phyloP scores from a whole-genome alignment of 2,329 filamentous ascomycete genomes.

The Talaromyces marneffei region DNA sequence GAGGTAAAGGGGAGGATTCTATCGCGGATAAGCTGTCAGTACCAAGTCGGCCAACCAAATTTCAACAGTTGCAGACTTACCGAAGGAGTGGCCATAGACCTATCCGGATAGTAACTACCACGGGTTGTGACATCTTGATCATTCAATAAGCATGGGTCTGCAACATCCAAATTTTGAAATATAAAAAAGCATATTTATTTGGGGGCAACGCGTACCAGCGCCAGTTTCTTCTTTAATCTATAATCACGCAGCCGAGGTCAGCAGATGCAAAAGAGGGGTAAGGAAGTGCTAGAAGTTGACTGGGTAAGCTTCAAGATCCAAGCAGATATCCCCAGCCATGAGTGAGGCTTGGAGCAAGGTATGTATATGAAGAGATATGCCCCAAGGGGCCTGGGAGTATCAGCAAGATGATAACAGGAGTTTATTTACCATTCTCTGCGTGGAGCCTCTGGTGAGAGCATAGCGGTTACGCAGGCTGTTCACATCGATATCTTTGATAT shows the following conservation, averaged over 20 bases:
- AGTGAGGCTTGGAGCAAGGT: conserved; percentile 13
- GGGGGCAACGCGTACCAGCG: conserved; percentile 74
- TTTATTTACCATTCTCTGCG: conserved; percentile 98
- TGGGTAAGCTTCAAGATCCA: conserved; percentile 59
- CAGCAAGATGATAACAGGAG: conserved; percentile 61
- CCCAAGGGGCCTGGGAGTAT: conserved; percentile 49
- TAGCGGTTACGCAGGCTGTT: conserved; percentile 97
- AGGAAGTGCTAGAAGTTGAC: conserved; percentile 53
- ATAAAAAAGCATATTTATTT: conserved; percentile 30
- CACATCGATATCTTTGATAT: conserved; percentile 98
- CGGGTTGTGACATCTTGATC: conserved; percentile 95
- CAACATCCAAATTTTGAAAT: conserved; percentile 31
- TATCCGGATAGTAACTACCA: conserved; percentile 94
- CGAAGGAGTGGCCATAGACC: conserved; percentile 88
- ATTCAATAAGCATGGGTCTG: conserved; percentile 56
- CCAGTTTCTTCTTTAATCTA: conserved; percentile 99
- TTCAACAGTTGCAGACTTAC: conserved; percentile 53
- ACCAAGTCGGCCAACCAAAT: neutral
- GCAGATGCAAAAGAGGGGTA: conserved; percentile 77
- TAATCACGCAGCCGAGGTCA: conserved; percentile 78
- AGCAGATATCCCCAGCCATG: conserved; percentile 21
- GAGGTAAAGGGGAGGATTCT: conserved; percentile 92
- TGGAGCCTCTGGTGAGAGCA: conserved; percentile 91
- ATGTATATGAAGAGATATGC: conserved; percentile 25
- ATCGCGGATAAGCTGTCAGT: neutral